A percentile compares a stretch with the other conserved stretches of the same genome.
Conservation (phyloP, 441 rosid genomes). For the Raphanus hybrid region DNA sequence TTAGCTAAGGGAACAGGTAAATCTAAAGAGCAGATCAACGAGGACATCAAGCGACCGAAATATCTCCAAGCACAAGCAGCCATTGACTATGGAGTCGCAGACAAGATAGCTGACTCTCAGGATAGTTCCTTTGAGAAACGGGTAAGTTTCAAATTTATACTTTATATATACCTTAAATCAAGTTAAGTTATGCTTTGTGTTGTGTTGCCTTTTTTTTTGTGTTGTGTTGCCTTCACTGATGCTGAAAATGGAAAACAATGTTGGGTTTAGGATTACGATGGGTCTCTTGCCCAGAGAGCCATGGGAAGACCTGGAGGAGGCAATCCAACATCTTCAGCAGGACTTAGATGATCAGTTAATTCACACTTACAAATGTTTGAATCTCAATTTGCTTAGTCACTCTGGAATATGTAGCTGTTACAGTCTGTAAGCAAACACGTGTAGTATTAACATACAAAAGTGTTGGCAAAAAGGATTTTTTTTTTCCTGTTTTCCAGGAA, state of each 20-base stretch:
- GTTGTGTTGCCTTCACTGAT: slow-evolving; percentile 12
- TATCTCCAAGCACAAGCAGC: slow-evolving; percentile 73
- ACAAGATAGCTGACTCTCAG: slow-evolving; percentile 66
- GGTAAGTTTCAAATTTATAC: slow-evolving; percentile 45
- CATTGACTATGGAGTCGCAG: slow-evolving; percentile 83
- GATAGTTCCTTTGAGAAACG: slow-evolving; percentile 64
- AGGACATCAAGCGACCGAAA: slow-evolving; percentile 71
- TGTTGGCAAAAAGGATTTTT: slow-evolving; percentile 7
- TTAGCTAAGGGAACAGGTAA: slow-evolving; percentile 77
- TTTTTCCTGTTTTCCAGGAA: too few relatives aligned
- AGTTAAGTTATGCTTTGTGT: slow-evolving; percentile 16
- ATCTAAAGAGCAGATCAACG: slow-evolving; percentile 70
- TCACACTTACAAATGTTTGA: background rate
- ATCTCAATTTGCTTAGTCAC: slow-evolving; percentile 23
- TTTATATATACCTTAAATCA: background rate
- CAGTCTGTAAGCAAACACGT: slow-evolving; percentile 25
- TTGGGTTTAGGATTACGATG: slow-evolving; percentile 66
- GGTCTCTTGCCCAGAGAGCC: slow-evolving; percentile 66
- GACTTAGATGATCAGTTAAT: slow-evolving; percentile 48
- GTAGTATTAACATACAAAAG: slow-evolving; percentile 34
- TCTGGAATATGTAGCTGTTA: slow-evolving; percentile 33
- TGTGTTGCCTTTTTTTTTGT: slow-evolving; percentile 14
- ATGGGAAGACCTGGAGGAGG: slow-evolving; percentile 62
- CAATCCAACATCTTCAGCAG: slow-evolving; percentile 66
- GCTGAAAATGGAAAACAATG: background rate